phyloP scores from a whole-genome alignment of 2,329 filamentous ascomycete species.

The Aspergillus alliaceus region DNA sequence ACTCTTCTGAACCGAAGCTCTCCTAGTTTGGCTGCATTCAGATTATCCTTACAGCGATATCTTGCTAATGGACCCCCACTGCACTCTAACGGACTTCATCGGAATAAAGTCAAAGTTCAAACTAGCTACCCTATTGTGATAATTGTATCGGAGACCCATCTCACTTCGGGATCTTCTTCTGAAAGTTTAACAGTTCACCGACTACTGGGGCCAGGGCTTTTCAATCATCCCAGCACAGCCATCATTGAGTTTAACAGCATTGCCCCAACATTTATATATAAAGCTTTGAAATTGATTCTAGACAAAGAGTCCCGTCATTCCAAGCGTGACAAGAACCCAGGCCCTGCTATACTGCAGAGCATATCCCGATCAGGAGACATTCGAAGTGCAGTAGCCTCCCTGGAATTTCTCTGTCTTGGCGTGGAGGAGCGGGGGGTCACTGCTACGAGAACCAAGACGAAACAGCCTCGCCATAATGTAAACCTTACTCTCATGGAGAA shows the following conservation, averaged over 20 bases:
- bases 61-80: conserved; percentile 67
- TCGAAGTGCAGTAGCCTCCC: conserved; percentile 83
- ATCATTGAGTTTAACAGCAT: conserved; percentile 92
- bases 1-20: conserved; percentile 70
- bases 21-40: conserved; percentile 66
- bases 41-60: conserved; percentile 72
- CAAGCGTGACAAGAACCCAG: conserved; percentile 71
- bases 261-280: conserved; percentile 79
- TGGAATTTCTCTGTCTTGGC: conserved; percentile 90
- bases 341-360: conserved; percentile 72
- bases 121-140: conserved; percentile 74
- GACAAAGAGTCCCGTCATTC: conserved; percentile 82
- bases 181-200: conserved; percentile 94
- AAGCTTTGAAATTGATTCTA: conserved; percentile 78
- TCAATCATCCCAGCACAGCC: conserved; percentile 74
- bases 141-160: conserved; percentile 84
- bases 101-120: conserved; percentile 26
- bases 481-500: conserved; percentile 72
- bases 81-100: conserved; percentile 18
- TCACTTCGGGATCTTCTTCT: conserved; percentile 80
- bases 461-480: conserved; percentile 47
- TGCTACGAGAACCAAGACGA: conserved; percentile 66
- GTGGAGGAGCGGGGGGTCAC: conserved; percentile 74
- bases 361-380: conserved; percentile 89
- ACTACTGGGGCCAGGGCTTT: conserved; percentile 80